Base-by-base conservation (phyloP, 768 basidiomycete genomes). In the Wakefieldia striispora region DNA sequence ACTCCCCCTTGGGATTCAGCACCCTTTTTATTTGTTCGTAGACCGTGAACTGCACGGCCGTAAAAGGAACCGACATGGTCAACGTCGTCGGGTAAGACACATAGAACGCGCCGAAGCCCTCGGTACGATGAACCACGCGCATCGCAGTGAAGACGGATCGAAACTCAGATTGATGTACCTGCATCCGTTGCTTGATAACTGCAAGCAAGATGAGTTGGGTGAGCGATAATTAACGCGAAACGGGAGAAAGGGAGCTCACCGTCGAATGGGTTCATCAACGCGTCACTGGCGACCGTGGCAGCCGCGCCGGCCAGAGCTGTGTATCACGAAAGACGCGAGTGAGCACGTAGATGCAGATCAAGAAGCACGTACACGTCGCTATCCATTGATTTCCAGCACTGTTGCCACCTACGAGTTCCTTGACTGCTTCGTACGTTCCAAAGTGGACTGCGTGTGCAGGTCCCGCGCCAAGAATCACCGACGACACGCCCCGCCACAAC, bases 141-240 rank as follows among this genome's bases (percentile, higher is more conserved):
- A 94, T 91, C 58, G 93, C 94, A n/a, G 82, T 80, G 56, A 86
- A 72, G 37, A 95, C 91, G 33, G 90, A 91, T 39, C 86, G 86
- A 70, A 92, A 94, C 67, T 88, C 77, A 4, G 97, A 98, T 64
- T 89, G 83, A 72, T 95, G 94, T 49, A 98, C 77, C 71, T 99
- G 97, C 97, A 99, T 97, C 44, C 97, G 84, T 75, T 99, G 97
- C 72, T 99, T 99, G 75, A 99, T 91, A 60, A 99, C 95, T 97
- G 67, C 43, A 57, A 52, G 56, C n/a, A 59, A 50, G 24, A 21
- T 48, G 56, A 45, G 37, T 45, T 54, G 53, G 47, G 53, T 54
- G 50, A 42, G 43, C 48, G 40, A 29, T 35, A 34, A 43, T 33
- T 36, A 40, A 42, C 47, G 49, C 36, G 27, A 39, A 39, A 33